These are phyloP conservation scores for Starmerella bombicola DNA, from an alignment of 805 yeast species.

Conservation along the genomic window DNA sequence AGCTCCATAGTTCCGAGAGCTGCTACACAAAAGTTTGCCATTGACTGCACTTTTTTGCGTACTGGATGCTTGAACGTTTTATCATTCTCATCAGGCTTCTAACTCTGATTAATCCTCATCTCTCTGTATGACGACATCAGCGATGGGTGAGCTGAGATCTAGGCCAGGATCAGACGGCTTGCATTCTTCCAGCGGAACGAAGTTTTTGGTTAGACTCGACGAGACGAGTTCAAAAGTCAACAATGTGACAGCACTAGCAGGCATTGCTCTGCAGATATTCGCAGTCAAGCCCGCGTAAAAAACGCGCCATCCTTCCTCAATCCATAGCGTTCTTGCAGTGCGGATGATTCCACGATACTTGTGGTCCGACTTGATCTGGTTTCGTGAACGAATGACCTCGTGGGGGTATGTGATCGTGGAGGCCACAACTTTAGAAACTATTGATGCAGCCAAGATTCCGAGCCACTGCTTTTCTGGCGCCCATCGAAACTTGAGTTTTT, in stretches of 20 bases:
- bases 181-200: background rate
- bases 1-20: too few species aligned
- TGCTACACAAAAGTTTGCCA: too few species aligned
- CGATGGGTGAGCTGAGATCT: background rate
- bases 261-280: constrained; percentile 80
- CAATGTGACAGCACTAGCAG: constrained; percentile 89
- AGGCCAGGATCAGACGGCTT: background rate
- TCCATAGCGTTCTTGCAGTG: constrained; percentile 34
- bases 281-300: constrained; percentile 84
- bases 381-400: constrained; percentile 81
- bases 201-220: constrained; percentile 2
- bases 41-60: too few species aligned
- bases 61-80: too few species aligned
- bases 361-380: constrained; percentile 43
- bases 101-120: background rate
- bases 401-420: constrained; percentile 87
- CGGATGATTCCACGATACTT: constrained; percentile 29
- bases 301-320: constrained; percentile 63
- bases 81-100: too few species aligned
- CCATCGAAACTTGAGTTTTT: constrained; percentile 52
- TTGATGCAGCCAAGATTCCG: constrained; percentile 51
- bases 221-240: constrained; percentile 62
- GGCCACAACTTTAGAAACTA: constrained; percentile 77
- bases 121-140: constrained; percentile 1
- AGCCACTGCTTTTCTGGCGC: constrained; percentile 23